phyloP scores from a whole-genome alignment of 768 basidiomycete genomes.

The Russula sp. region DNA sequence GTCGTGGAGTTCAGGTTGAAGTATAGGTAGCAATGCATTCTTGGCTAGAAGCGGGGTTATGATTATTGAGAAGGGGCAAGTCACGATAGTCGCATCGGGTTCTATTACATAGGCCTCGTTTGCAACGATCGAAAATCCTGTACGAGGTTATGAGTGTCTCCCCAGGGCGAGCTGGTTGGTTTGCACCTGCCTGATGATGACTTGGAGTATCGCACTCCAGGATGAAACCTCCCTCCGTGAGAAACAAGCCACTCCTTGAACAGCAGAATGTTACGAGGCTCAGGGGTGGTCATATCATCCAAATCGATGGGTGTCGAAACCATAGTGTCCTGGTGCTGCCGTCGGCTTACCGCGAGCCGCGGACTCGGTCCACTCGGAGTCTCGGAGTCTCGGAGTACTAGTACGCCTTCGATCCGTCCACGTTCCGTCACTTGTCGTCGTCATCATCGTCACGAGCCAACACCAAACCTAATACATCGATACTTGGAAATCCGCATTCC shows the following conservation, averaged over 20 bases:
- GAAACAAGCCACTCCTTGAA: slow-evolving; percentile 52
- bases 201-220: slow-evolving; percentile 40
- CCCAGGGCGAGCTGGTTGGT: no score
- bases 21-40: slow-evolving; percentile 43
- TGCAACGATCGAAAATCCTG: slow-evolving; percentile 54
- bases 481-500: no score
- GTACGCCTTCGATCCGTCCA: no score
- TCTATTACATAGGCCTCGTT: slow-evolving; percentile 47
- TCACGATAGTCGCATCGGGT: slow-evolving; percentile 54
- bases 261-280: slow-evolving; percentile 29
- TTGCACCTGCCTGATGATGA: slow-evolving; percentile 43
- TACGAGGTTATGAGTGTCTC: no score
- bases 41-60: slow-evolving; percentile 55
- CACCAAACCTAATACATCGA: no score
- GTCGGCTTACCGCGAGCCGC: no score
- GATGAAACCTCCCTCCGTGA: slow-evolving; percentile 53
- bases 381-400: no score
- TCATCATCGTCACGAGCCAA: no score
- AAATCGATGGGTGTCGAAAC: background rate
- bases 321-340: slow-evolving; percentile 1
- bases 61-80: slow-evolving; percentile 63
- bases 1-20: slow-evolving; percentile 32
- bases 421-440: no score
- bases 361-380: no score
- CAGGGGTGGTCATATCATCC: background rate